phyloP scores from a whole-genome alignment of 2,329 filamentous ascomycete species.

The Fusarium algeriense region DNA sequence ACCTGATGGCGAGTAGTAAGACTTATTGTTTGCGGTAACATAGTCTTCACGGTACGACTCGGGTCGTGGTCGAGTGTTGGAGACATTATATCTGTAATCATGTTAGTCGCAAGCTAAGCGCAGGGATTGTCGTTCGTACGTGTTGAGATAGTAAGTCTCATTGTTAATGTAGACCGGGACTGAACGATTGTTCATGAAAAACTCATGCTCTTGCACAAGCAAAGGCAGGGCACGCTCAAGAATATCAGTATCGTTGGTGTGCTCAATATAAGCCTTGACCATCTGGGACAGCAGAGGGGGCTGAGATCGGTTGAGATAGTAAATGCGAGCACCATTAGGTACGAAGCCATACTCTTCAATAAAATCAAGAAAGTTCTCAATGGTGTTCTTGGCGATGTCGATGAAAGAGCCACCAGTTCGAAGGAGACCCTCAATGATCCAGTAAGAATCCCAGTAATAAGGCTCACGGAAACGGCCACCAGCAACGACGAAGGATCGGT shows the following conservation, averaged over 20 bases:
- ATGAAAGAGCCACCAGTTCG: conserved; percentile 74
- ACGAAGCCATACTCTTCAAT: conserved; percentile 74
- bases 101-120: conserved; percentile 31
- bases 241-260: conserved; percentile 73
- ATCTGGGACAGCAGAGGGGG: conserved; percentile 75
- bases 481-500: conserved; percentile 76
- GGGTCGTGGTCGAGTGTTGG: conserved; percentile 74
- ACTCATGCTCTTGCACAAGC: conserved; percentile 72
- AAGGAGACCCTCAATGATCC: conserved; percentile 75
- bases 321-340: conserved; percentile 75
- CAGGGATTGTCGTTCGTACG: conserved; percentile 53
- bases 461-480: conserved; percentile 78
- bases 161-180: conserved; percentile 62
- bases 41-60: conserved; percentile 77
- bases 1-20: conserved; percentile 70
- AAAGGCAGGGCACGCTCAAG: conserved; percentile 71
- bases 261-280: conserved; percentile 72
- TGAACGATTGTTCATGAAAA: conserved; percentile 72
- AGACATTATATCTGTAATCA: conserved; percentile 64
- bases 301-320: conserved; percentile 77
- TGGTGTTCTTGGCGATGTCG: conserved; percentile 73
- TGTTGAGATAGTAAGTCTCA: conserved; percentile 67
- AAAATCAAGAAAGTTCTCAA: conserved; percentile 77
- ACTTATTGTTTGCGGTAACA: conserved; percentile 72
- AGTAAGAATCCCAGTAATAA: conserved; percentile 80